Base-by-base conservation (phyloP, 108 stramenopile genomes). In the Fragilariopsis cylindrus region DNA sequence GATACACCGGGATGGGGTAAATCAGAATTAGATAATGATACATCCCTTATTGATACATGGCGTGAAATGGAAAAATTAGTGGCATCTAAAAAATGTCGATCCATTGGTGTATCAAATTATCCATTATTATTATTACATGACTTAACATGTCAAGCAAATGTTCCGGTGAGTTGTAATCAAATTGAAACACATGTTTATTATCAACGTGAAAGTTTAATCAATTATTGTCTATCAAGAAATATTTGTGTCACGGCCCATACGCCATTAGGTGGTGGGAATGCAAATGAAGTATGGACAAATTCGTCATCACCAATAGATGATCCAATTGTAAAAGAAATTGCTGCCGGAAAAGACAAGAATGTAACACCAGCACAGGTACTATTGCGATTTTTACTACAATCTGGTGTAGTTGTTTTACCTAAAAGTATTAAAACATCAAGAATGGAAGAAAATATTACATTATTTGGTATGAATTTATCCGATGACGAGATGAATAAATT, bases 101-200 rank as follows among this genome's bases (percentile, higher is more conserved):
- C 74, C 57, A 90, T 96, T 80, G 96, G 96, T 1, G 89, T 96
- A 16, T 90, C 91, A n/a, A 96, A 96, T 69, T 93, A 92, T 72
- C 85, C 86, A 30, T 86, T 87, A 3, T 78, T 86, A 43, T 70
- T 89, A 42, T 70, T 96, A 15, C 85, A 88, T 52, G 93, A 94
- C 39, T 58, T 96, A 48, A 63, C 94, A 64, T 76, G 81, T 55
- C 76, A 86, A 16, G 16, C 19, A 1, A 71, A 74, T 8, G 85
- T 94, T 47, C 79, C 78, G 1, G 92, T 92, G 9, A 80, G 78
- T 5, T 89, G 91, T 46, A 92, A 93, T 63, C 92, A 97, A 80
- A 88, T 95, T 15, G 96, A 97, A 73, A 81, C 89, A 46, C 96
- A 97, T 74, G 93, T 93, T 11, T 87, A 86, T 71, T 82, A 89